Conservation (phyloP, 345 rosid species). For the Eucalyptus decipiens region DNA sequence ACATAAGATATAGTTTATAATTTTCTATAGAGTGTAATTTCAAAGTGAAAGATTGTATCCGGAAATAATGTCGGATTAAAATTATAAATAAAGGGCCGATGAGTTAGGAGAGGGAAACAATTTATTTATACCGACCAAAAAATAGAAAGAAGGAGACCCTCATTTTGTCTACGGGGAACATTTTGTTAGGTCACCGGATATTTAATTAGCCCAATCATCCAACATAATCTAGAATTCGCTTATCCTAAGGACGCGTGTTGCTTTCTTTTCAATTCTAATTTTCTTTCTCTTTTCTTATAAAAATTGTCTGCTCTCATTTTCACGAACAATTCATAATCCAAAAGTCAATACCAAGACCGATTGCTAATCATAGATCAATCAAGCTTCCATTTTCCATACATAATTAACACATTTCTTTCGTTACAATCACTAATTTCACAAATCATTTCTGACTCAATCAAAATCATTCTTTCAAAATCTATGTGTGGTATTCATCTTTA, state of each 20-base stretch:
- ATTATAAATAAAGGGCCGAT: background rate
- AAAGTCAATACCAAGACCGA: background rate
- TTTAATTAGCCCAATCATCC: background rate
- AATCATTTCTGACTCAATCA: accelerated
- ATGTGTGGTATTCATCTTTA: accelerated
- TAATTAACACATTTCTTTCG: background rate
- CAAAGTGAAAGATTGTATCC: background rate
- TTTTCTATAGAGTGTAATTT: background rate
- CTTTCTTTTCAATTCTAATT: background rate
- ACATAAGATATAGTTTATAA: background rate
- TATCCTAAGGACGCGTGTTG: background rate
- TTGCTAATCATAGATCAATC: background rate
- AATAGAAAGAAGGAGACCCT: background rate
- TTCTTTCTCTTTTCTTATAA: background rate
- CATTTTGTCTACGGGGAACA: background rate
- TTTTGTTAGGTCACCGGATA: background rate
- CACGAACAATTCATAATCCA: background rate
- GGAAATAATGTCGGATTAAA: background rate
- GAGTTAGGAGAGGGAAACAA: background rate
- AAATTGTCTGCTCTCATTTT: background rate
- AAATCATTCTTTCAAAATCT: background rate
- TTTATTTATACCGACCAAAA: background rate
- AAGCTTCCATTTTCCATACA: background rate
- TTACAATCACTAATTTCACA: background rate
- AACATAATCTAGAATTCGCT: background rate